Conservation (phyloP, 2,329 filamentous ascomycete genomes). For the Fusarium sp. region DNA sequence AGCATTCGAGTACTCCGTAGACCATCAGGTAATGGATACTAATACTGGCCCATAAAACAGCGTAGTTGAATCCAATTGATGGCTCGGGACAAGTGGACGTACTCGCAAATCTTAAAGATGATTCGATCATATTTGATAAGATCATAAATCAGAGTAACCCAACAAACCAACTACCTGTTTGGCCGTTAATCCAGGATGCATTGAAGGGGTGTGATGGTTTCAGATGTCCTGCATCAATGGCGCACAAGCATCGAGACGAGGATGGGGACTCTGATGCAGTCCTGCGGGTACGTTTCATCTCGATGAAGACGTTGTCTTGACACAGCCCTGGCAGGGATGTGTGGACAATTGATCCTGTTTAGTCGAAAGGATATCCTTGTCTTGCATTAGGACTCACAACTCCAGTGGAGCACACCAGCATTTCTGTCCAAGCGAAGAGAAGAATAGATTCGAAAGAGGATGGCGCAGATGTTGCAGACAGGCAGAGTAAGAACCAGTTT, state of each 20-base stretch:
- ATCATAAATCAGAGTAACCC: constrained; percentile 23
- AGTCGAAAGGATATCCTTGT: constrained; percentile 37
- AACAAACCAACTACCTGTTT: constrained; percentile 16
- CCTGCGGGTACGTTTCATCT: constrained; percentile 65
- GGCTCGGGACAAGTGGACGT: not conserved
- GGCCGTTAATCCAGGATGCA: constrained; percentile 13
- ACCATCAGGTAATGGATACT: not conserved
- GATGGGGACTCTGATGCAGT: constrained; percentile 56
- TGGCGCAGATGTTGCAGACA: constrained; percentile 8
- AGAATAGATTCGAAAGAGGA: constrained; percentile 20
- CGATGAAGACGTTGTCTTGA: constrained; percentile 50
- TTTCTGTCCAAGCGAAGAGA: constrained; percentile 13
- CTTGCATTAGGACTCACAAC: constrained; percentile 27
- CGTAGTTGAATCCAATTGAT: constrained; percentile 23
- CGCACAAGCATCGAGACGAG: constrained; percentile 50
- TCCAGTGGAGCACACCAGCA: constrained; percentile 31
- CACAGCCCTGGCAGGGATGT: constrained; percentile 45
- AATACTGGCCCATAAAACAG: constrained; percentile 29
- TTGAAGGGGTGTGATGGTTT: constrained; percentile 41
- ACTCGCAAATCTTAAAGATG: constrained; percentile 10
- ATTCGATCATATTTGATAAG: constrained; percentile 36
- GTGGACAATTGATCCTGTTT: constrained; percentile 37
- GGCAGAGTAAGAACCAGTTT: constrained; percentile 11
- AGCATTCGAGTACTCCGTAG: not conserved
- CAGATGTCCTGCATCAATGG: constrained; percentile 50